Base-by-base conservation (phyloP, 1,139 yeast genomes). In the Torulaspora globosa region DNA sequence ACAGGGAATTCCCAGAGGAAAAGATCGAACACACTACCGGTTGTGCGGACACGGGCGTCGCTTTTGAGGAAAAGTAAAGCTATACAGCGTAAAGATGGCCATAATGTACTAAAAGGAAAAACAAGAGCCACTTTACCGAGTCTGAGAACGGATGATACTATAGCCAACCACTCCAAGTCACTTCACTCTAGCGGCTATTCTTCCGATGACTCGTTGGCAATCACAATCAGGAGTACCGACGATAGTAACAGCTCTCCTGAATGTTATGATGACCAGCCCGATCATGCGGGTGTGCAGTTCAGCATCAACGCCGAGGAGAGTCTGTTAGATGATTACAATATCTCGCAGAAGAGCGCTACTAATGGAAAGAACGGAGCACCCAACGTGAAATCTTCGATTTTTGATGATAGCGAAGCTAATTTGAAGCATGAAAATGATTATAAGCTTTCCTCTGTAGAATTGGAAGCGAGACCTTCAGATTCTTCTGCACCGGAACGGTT, bases 1-100 rank as follows among this genome's bases (percentile, higher is more conserved):
- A 12, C 36, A 11, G 15, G 26, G 24, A 14, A 15, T 1, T 19
- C 19, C 10, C 5, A 9, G 16, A 18, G 29, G 16, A 29, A 29
- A 30, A 39, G 33, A 26, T 39, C 43, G 26, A 12, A 32, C 0
- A 39, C 37, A 3, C n/a, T 39, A 4, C 31, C 39, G 28, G 37
- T 26, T n/a, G 14, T 37, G n/a, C 33, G 39, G 21, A 26, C 30
- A n/a, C 21, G n/a, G 15, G 31, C 12, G 12, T 26, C 21, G 15
- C 10, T 12, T 19, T 5, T 16, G 5, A 36, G 31, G 30, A 36
- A 32, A 32, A n/a, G 24, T 6, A 6, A n/a, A 36, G 11, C 3
- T 15, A 16, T 14, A 26, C 29, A 26, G 12, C 29, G 3, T n/a
- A 26, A 10, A 10, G 12, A 5, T 11, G 29, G 6, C 29, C 29